A percentile compares a stretch with the other conserved stretches of the same genome.
Conservation (phyloP, 192 early-diverging fungal genomes). For the Gaertneriomyces semiglobifer region DNA sequence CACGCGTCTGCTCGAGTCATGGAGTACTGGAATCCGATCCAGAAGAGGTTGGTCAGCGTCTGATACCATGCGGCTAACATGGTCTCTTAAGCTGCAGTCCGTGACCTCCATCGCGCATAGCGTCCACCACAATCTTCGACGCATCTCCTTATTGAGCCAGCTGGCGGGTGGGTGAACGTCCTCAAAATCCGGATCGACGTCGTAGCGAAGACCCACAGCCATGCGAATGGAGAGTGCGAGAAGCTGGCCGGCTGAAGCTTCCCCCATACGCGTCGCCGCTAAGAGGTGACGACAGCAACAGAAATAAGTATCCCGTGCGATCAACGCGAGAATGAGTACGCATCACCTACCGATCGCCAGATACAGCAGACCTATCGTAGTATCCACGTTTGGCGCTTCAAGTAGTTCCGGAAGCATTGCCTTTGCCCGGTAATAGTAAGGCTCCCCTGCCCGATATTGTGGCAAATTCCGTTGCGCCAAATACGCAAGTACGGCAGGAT, state of each 20-base stretch:
- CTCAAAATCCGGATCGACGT: slow-evolving; percentile 39
- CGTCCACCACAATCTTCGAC: slow-evolving; percentile 47
- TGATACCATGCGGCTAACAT: slow-evolving; percentile 2
- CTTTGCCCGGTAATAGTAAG: slow-evolving; percentile 14
- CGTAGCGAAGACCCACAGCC: slow-evolving; percentile 32
- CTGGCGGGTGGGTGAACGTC: slow-evolving; percentile 22
- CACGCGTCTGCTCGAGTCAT: slow-evolving; percentile 3
- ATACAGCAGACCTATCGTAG: slow-evolving; percentile 2
- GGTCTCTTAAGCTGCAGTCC: slow-evolving; percentile 8
- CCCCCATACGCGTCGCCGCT: slow-evolving; percentile 10
- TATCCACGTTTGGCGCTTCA: slow-evolving; percentile 8
- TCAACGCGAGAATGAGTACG: too few relatives aligned
- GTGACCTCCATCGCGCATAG: slow-evolving; percentile 15
- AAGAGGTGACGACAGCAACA: too few relatives aligned
- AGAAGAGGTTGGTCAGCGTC: slow-evolving; percentile 18
- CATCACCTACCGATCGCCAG: slow-evolving; percentile 13
- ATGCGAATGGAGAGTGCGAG: slow-evolving; percentile 28
- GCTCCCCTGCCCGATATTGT: slow-evolving; percentile 8
- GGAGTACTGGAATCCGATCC: slow-evolving; percentile 18
- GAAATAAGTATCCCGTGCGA: too few relatives aligned
- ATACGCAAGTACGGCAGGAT: slow-evolving; percentile 16
- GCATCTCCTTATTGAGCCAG: slow-evolving; percentile 42
- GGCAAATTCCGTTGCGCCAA: neutral
- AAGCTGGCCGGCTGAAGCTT: neutral
- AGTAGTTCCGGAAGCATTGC: slow-evolving; percentile 10